These are phyloP conservation scores for Aspergillus incahuasiensis DNA, from an alignment of 495 filamentous ascomycete species.

Conservation along the genomic window DNA sequence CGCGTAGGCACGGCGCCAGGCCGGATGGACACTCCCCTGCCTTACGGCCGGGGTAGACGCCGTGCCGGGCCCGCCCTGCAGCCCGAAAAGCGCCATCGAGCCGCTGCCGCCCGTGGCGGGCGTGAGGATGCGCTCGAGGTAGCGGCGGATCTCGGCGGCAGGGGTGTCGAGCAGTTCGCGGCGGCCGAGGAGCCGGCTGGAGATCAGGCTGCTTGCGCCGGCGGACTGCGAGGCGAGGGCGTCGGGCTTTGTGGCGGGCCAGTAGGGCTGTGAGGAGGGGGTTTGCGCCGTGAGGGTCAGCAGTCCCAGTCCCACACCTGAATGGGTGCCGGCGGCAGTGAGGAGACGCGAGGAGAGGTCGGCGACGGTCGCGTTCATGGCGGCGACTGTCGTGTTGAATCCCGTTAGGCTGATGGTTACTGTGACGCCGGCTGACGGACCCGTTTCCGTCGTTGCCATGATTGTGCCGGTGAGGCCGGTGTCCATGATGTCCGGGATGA, in stretches of 20 bases:
- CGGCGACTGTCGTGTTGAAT: not conserved
- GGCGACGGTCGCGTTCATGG: slow-evolving; percentile 12
- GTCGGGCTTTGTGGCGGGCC: slow-evolving; percentile 4
- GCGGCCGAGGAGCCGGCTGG: slow-evolving; percentile 22
- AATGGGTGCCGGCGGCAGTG: not conserved
- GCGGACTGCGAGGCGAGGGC: not conserved
- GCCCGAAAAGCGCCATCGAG: slow-evolving; percentile 9
- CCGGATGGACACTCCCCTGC: slow-evolving; percentile 15
- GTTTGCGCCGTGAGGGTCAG: not conserved
- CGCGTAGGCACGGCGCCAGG: slow-evolving; percentile 20
- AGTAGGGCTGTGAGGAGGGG: slow-evolving; percentile 3
- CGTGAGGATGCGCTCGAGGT: not conserved
- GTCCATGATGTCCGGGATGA: slow-evolving; percentile 41
- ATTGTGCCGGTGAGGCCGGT: not conserved
- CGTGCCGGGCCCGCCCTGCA: slow-evolving; percentile 20
- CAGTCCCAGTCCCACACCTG: too few species aligned
- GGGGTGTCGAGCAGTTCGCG: slow-evolving; percentile 18
- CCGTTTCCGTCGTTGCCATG: slow-evolving; percentile 1
- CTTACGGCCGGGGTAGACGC: not conserved
- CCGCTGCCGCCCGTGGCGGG: not conserved
- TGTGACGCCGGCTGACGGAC: not conserved
- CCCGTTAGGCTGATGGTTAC: not conserved
- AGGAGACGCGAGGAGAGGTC: not conserved
- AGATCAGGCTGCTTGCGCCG: slow-evolving; percentile 13
- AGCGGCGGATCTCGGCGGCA: not conserved